Evolutionary conservation across 148 eudicot genomes (phyloP), one percentile per base, ranked within the genome.

Genomic region (Silene conica): DNA sequence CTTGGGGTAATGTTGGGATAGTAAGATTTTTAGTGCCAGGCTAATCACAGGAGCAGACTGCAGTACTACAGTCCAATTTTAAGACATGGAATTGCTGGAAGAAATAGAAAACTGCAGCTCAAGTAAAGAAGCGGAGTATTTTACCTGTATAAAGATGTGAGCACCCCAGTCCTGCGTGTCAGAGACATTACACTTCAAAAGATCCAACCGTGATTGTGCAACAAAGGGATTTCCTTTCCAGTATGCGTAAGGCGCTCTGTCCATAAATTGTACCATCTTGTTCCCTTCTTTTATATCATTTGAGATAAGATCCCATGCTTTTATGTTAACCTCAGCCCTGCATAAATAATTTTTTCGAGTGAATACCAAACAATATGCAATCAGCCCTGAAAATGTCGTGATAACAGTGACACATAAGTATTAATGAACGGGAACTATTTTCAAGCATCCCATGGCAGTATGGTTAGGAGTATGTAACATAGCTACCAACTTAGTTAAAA

Each of bases 141-240:
- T 69, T 69, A 89, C 97, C 92, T 88, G 96, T 48, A 76, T 50
- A 69, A 76, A 92, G 14, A 92, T 13, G 16, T 85, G 95, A 71
- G 97, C 90, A 52, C 84, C 83, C 93, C 96, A 90, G 57, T 92
- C 97, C 74, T 90, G 85, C 71, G 81, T 73, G 54, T 82, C 89
- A 4, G 96, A 75, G 69, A 82, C 86, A 81, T 92, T 92, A 69
- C 97, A 92, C 22, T 78, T 88, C 6, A 92, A 81, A 54, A 92
- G 89, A 74, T 90, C 96, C 89, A 80, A 83, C 72, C 97, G 82
- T 38, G 78, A 77, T 38, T 78, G 76, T 25, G 92, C 88, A 52
- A 92, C 92, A 3, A 26, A n/a, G 6, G 97, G 92, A 75, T 92
- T 92, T 28, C 97, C 97, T 71, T 87, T 90, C 97, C 97, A 92